Percentiles rank a stretch among this genome's conserved stretches.
These are phyloP conservation scores for Vigna reflexopilosa DNA, from an alignment of 306 rosid species.

Conservation along the genomic window DNA sequence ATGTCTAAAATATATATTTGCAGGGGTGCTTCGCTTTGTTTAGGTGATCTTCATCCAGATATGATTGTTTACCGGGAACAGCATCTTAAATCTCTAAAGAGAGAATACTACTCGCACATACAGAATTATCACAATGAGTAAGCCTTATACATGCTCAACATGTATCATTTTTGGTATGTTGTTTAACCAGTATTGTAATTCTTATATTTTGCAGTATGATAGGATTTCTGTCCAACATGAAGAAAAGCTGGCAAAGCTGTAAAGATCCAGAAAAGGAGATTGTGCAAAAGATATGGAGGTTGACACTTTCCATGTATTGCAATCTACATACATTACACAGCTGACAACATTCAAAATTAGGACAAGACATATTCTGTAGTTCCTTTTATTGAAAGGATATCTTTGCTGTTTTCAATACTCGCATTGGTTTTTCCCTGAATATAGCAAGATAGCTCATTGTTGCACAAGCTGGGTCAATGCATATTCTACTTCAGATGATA, in stretches of 20 bases:
- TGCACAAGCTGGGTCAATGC: slow-evolving; percentile 31
- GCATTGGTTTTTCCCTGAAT: slow-evolving; percentile 29
- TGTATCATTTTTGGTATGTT: slow-evolving; percentile 29
- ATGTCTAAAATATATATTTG: slow-evolving; percentile 50
- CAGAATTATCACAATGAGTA: slow-evolving; percentile 88
- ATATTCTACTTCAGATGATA: slow-evolving; percentile 19
- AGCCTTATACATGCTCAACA: slow-evolving; percentile 39
- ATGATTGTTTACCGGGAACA: slow-evolving; percentile 62
- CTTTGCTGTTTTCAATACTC: slow-evolving; percentile 19
- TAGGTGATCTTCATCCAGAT: slow-evolving; percentile 92
- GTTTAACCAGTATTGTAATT: slow-evolving; percentile 33
- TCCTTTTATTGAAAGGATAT: slow-evolving; percentile 28
- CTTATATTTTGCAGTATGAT: slow-evolving; percentile 76
- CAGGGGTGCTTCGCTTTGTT: slow-evolving; percentile 90
- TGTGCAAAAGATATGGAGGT: slow-evolving; percentile 76
- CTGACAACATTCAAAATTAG: neutral
- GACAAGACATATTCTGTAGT: slow-evolving; percentile 27
- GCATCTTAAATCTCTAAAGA: slow-evolving; percentile 62
- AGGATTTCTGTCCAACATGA: slow-evolving; percentile 66
- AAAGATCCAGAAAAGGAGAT: slow-evolving; percentile 81
- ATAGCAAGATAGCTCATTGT: slow-evolving; percentile 26
- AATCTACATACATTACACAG: slow-evolving; percentile 17
- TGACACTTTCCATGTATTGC: slow-evolving; percentile 38
- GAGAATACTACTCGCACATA: slow-evolving; percentile 63
- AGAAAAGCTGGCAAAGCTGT: slow-evolving; percentile 72